These are phyloP conservation scores for Bromus sterilis DNA, from an alignment of 176 grass and related monocot species.

Conservation along the genomic window DNA sequence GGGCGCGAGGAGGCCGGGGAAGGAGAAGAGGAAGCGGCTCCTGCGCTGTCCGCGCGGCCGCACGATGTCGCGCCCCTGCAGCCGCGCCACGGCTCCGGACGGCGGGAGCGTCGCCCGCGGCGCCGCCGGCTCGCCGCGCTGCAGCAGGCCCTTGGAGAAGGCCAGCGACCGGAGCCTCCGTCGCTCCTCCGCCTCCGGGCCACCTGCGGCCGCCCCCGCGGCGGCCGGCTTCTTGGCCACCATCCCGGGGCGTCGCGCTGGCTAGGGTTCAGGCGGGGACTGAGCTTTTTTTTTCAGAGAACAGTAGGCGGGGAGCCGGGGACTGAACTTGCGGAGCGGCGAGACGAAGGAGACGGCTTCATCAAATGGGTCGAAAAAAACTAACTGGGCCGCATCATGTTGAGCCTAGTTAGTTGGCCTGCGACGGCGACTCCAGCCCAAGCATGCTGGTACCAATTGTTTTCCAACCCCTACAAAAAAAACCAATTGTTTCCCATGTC, in stretches of 20 bases:
- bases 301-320: no score
- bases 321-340: no score
- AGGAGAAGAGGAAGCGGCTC: slow-evolving; percentile 89
- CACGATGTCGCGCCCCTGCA: slow-evolving; percentile 82
- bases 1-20: slow-evolving; percentile 81
- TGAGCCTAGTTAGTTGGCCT: no score
- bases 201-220: neutral
- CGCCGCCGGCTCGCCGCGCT: slow-evolving; percentile 30
- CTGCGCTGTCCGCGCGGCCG: slow-evolving; percentile 63
- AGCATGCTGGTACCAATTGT: no score
- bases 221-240: slow-evolving; percentile 54
- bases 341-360: no score
- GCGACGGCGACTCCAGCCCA: no score
- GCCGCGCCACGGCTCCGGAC: slow-evolving; percentile 43
- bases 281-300: no score
- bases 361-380: no score
- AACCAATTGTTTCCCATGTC: no score
- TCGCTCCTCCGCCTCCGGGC: slow-evolving; percentile 42
- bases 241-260: slow-evolving; percentile 18
- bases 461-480: no score
- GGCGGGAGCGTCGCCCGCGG: slow-evolving; percentile 35
- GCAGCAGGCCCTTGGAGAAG: slow-evolving; percentile 59
- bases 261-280: neutral
- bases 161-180: slow-evolving; percentile 60
- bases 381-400: no score